phyloP scores from a whole-genome alignment of 1,284 basidiomycete genomes.

The Malassezia psittaci region DNA sequence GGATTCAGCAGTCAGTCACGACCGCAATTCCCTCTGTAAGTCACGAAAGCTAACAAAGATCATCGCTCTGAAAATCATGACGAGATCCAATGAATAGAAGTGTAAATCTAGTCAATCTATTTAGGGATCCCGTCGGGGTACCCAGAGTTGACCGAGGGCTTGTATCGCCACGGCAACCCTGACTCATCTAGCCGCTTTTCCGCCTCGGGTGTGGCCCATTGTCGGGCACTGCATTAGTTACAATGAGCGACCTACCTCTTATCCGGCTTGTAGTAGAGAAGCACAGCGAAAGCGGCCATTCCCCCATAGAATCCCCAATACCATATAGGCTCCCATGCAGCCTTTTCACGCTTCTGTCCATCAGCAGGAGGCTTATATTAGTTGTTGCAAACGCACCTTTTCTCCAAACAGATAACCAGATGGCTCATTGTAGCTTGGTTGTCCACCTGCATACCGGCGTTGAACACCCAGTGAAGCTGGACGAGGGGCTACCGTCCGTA shows the following conservation, averaged over 20 bases:
- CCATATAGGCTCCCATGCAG: slow-evolving; percentile 60
- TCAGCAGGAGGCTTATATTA: slow-evolving; percentile 50
- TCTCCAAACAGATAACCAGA: slow-evolving; percentile 42
- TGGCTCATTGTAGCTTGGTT: slow-evolving; percentile 38
- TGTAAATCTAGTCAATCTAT: background rate
- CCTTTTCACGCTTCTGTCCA: slow-evolving; percentile 72
- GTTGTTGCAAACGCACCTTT: slow-evolving; percentile 25
- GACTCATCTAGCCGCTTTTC: slow-evolving; percentile 42
- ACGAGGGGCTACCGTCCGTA: slow-evolving; percentile 2
- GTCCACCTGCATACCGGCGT: slow-evolving; percentile 16
- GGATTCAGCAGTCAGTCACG: background rate
- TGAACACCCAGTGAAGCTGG: background rate
- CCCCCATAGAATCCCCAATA: slow-evolving; percentile 64
- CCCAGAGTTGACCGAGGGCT: slow-evolving; percentile 42
- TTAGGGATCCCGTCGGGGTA: slow-evolving; percentile 21
- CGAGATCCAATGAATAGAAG: background rate
- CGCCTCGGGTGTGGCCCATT: slow-evolving; percentile 43
- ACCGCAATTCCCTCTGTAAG: background rate
- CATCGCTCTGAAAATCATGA: slow-evolving; percentile 4
- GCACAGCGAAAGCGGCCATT: slow-evolving; percentile 64
- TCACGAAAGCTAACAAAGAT: slow-evolving; percentile 1
- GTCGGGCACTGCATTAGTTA: slow-evolving; percentile 28
- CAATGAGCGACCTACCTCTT: slow-evolving; percentile 60
- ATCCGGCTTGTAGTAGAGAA: slow-evolving; percentile 88
- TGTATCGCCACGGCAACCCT: slow-evolving; percentile 40